Conservation (phyloP, 2,329 filamentous ascomycete genomes). For the Cercospora sojina region DNA sequence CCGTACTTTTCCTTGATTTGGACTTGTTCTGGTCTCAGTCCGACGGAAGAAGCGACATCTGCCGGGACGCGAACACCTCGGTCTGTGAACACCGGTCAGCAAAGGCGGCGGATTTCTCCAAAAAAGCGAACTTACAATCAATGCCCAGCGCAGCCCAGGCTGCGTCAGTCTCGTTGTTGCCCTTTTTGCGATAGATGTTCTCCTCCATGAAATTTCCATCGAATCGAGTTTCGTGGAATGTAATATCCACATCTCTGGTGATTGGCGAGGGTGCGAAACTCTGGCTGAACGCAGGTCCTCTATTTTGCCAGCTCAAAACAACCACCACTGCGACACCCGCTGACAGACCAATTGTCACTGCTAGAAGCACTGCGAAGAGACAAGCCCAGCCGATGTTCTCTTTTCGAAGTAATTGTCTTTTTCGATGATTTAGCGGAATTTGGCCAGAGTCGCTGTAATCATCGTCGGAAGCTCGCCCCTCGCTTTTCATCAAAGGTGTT, state of each 20-base stretch:
- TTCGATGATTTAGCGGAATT: background rate
- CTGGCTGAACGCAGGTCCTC: background rate
- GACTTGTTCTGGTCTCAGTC: conserved; percentile 56
- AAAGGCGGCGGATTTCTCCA: background rate
- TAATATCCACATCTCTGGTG: conserved; percentile 23
- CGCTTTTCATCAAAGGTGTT: conserved; percentile 17
- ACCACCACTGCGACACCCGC: conserved; percentile 19
- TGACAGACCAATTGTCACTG: conserved; percentile 22
- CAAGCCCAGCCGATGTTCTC: conserved; percentile 21
- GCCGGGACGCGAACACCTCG: conserved; percentile 17
- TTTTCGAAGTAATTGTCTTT: conserved; percentile 10
- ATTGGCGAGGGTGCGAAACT: conserved; percentile 20
- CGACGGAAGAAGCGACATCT: conserved; percentile 40
- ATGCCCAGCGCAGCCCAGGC: conserved; percentile 57
- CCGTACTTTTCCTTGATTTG: conserved; percentile 57
- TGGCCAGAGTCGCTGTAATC: conserved; percentile 22
- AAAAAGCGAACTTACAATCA: conserved; percentile 39
- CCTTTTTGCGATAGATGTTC: conserved; percentile 53
- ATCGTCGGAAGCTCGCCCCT: conserved; percentile 13
- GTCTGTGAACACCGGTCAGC: background rate
- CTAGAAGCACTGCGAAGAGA: conserved; percentile 17
- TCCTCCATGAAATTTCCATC: conserved; percentile 59
- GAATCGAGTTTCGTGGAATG: conserved; percentile 41
- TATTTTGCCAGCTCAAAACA: conserved; percentile 14
- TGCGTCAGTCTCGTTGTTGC: conserved; percentile 49